Evolutionary conservation across 768 basidiomycete species (phyloP).

Genomic region (Hortiboletus flavorubellus): DNA sequence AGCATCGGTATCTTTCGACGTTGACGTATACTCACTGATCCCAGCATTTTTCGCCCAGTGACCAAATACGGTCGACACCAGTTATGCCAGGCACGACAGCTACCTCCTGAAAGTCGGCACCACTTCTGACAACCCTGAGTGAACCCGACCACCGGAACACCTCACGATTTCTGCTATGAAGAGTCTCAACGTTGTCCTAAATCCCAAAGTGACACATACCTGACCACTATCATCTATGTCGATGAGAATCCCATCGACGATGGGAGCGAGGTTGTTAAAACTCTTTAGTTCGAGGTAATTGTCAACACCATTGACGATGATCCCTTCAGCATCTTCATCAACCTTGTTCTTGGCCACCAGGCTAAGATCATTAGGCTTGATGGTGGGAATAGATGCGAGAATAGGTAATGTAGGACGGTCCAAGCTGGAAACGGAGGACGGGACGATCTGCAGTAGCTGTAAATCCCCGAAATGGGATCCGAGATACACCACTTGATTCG

Average conservation of each 20-base stretch:
- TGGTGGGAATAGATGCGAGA: slow-evolving; percentile 43
- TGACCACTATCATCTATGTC: slow-evolving; percentile 71
- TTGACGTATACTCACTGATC: slow-evolving; percentile 42
- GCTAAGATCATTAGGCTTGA: slow-evolving; percentile 35
- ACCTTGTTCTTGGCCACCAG: slow-evolving; percentile 37
- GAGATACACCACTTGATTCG: slow-evolving; percentile 66
- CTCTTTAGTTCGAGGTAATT: slow-evolving; percentile 55
- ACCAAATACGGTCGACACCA: slow-evolving; percentile 49
- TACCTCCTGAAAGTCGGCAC: slow-evolving; percentile 72
- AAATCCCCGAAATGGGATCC: slow-evolving; percentile 82
- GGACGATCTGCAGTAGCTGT: too few relatives aligned
- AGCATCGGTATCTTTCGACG: neutral
- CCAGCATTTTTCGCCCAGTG: slow-evolving; percentile 45
- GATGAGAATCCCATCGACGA: slow-evolving; percentile 73
- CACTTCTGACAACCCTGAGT: slow-evolving; percentile 73
- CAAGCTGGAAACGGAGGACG: slow-evolving; percentile 39
- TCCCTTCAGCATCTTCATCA: slow-evolving; percentile 36
- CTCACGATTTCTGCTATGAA: slow-evolving; percentile 73
- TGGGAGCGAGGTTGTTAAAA: slow-evolving; percentile 79
- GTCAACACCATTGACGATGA: slow-evolving; percentile 50
- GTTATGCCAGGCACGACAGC: slow-evolving; percentile 58
- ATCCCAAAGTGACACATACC: slow-evolving; percentile 35
- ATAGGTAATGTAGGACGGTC: slow-evolving; percentile 49
- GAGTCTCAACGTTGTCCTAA: neutral
- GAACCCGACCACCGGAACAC: slow-evolving; percentile 85